phyloP scores from a whole-genome alignment of 345 rosid genomes.

The Eucalyptus pauciflora region DNA sequence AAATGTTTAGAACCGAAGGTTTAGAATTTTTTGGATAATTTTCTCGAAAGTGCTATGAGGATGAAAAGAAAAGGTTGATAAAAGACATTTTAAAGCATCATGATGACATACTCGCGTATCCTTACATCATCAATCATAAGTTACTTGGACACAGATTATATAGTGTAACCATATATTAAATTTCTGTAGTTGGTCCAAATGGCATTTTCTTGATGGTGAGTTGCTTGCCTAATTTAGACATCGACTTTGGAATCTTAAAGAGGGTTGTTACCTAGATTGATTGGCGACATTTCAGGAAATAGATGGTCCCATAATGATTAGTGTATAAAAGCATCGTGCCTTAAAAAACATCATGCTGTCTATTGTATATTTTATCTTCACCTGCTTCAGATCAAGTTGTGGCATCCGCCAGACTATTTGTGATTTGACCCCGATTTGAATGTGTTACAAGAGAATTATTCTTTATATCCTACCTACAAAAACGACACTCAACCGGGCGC shows the following conservation, averaged over 20 bases:
- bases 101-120: not conserved
- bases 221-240: not conserved
- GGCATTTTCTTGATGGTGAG: not conserved
- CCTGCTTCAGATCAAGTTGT: not conserved
- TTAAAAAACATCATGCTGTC: not conserved
- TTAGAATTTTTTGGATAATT: not conserved
- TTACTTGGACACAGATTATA: not conserved
- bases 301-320: not conserved
- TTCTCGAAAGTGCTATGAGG: not conserved
- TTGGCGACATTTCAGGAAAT: not conserved
- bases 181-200: not conserved
- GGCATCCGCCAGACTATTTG: not conserved
- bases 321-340: not conserved
- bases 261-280: not conserved
- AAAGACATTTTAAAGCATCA: not conserved
- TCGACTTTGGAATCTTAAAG: not conserved
- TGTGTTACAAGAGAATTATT: not conserved
- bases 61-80: not conserved
- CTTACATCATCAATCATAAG: not conserved
- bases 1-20: fast-evolving
- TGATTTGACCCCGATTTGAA: not conserved
- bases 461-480: not conserved
- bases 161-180: not conserved
- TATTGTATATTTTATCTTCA: not conserved
- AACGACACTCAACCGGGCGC: not conserved